Evolutionary conservation across 257 asterid species (phyloP).

Genomic region (Solanum arcanum): DNA sequence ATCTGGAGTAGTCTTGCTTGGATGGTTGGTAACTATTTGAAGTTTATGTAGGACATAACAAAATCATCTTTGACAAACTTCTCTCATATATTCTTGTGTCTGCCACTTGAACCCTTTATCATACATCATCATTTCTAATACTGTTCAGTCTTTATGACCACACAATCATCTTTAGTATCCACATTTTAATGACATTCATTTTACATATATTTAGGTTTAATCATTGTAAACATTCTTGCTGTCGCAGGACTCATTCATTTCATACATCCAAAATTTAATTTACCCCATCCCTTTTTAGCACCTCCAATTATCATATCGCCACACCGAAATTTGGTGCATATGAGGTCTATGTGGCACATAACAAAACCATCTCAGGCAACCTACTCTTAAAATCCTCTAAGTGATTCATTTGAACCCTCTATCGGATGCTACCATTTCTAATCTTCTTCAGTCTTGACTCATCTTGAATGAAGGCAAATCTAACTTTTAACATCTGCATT

Average conservation of each 20-base stretch:
- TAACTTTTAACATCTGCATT: neutral
- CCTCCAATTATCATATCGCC: neutral
- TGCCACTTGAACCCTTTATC: neutral
- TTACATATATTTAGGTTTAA: neutral
- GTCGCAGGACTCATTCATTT: neutral
- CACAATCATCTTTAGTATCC: neutral
- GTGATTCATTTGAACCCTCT: neutral
- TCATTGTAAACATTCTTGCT: neutral
- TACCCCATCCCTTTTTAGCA: neutral
- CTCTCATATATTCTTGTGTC: neutral
- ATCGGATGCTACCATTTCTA: neutral
- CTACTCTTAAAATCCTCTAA: neutral
- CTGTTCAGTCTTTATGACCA: neutral
- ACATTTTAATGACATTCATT: neutral
- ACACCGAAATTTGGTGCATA: neutral
- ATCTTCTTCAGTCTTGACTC: neutral
- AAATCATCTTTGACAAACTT: neutral
- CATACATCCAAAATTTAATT: neutral
- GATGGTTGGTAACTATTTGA: neutral
- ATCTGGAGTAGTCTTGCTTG: neutral
- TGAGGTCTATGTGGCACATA: neutral
- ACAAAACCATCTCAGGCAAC: neutral
- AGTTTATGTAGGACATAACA: neutral
- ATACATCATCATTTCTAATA: neutral
- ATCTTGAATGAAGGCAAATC: neutral